phyloP scores from a whole-genome alignment of 805 yeast genomes.

The Candida boleticola region DNA sequence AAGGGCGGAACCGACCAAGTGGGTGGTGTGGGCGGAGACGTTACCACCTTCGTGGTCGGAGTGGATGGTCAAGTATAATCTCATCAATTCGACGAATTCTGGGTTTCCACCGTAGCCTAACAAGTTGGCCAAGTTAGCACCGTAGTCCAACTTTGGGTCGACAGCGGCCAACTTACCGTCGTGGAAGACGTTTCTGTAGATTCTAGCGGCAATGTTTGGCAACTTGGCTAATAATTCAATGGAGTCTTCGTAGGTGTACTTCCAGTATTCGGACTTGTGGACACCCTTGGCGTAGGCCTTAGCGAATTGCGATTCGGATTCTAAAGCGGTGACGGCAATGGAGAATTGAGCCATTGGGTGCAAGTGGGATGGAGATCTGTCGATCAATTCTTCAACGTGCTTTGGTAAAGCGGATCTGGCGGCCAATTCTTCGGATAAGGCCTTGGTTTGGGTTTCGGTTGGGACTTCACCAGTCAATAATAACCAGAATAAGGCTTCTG shows the following conservation, averaged over 20 bases:
- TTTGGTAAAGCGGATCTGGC: conserved; percentile 64
- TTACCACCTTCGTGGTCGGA: conserved; percentile 86
- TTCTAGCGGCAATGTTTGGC: conserved; percentile 72
- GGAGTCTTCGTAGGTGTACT: conserved; percentile 69
- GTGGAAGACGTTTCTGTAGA: conserved; percentile 61
- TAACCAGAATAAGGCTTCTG: conserved; percentile 78
- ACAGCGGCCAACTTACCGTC: conserved; percentile 59
- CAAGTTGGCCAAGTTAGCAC: conserved; percentile 64
- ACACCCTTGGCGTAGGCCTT: conserved; percentile 70
- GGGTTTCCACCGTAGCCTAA: conserved; percentile 57
- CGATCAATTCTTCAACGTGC: conserved; percentile 58
- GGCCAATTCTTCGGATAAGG: conserved; percentile 60
- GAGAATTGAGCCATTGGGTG: conserved; percentile 87
- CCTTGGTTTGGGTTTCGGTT: conserved; percentile 53
- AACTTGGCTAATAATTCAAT: conserved; percentile 68
- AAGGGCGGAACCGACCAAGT: conserved; percentile 78
- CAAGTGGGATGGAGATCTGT: conserved; percentile 61
- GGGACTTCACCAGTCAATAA: conserved; percentile 75
- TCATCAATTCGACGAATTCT: conserved; percentile 67
- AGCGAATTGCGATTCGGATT: conserved; percentile 69
- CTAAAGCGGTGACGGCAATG: conserved; percentile 71
- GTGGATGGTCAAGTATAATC: conserved; percentile 73
- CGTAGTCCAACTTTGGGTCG: conserved; percentile 61
- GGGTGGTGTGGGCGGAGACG: conserved; percentile 80
- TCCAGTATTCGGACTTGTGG: conserved; percentile 72